These are phyloP conservation scores for Rhizopus arrhizus DNA, from an alignment of 371 early-diverging fungal genomes.

Conservation along the genomic window DNA sequence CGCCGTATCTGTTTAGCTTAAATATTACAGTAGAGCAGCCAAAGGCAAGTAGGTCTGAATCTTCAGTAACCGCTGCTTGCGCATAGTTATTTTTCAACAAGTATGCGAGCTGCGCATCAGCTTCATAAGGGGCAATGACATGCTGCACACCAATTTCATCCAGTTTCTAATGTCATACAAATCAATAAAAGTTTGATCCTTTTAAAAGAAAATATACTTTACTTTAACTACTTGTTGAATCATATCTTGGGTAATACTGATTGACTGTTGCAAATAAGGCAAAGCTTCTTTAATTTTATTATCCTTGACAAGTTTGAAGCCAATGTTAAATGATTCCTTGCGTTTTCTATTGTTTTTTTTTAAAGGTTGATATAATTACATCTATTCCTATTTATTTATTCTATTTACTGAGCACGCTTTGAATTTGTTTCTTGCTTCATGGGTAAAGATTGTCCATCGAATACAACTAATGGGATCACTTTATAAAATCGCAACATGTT, in stretches of 20 bases:
- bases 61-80: slow-evolving; percentile 91
- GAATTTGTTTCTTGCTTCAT: slow-evolving; percentile 81
- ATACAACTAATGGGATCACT: slow-evolving; percentile 91
- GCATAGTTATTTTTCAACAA: slow-evolving; percentile 74
- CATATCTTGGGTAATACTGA: slow-evolving; percentile 81
- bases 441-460: slow-evolving; percentile 95
- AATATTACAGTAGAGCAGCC: slow-evolving; percentile 79
- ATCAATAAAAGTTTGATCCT: neutral
- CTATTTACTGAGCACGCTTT: slow-evolving; percentile 60
- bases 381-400: neutral
- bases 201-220: neutral
- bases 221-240: slow-evolving; percentile 67
- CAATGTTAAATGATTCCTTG: slow-evolving; percentile 56
- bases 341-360: slow-evolving; percentile 46
- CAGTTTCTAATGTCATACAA: slow-evolving; percentile 55
- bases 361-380: neutral
- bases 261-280: slow-evolving; percentile 71
- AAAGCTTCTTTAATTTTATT: slow-evolving; percentile 65
- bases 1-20: slow-evolving; percentile 80
- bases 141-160: slow-evolving; percentile 66
- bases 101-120: slow-evolving; percentile 97
- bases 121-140: slow-evolving; percentile 98
- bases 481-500: slow-evolving; percentile 65
- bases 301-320: slow-evolving; percentile 43
- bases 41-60: slow-evolving; percentile 96